A percentile compares a stretch with the other conserved stretches of the same genome.
These are phyloP conservation scores for Aspergillus asperescens DNA, from an alignment of 495 filamentous ascomycete species.

Conservation along the genomic window DNA sequence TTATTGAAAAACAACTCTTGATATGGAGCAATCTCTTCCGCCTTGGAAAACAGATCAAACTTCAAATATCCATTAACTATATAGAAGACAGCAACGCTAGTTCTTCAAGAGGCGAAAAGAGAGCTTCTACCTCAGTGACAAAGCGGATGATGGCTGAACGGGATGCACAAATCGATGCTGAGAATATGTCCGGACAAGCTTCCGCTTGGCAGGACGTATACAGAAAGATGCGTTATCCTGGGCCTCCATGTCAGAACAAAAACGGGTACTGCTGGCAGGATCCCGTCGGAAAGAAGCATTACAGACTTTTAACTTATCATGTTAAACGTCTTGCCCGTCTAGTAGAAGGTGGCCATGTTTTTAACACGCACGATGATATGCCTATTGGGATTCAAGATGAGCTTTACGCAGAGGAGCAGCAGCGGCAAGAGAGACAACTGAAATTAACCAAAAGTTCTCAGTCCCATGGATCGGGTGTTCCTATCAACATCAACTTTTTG, in stretches of 20 bases:
- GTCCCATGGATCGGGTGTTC: too few species aligned
- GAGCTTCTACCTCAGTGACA: conserved; percentile 18
- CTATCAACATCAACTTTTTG: too few species aligned
- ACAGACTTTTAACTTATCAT: conserved; percentile 26
- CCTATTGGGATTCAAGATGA: too few species aligned
- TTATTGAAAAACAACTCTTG: conserved; percentile 21
- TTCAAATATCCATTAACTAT: conserved; percentile 25
- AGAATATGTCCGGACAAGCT: conserved; percentile 19
- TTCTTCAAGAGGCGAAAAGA: conserved; percentile 19
- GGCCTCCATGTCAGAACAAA: conserved; percentile 19
- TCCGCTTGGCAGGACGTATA: conserved; percentile 28
- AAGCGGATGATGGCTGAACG: conserved; percentile 19
- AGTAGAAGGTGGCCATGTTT: too few species aligned
- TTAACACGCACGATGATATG: too few species aligned
- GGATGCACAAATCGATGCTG: conserved; percentile 22
- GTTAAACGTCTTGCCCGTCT: conserved; percentile 24
- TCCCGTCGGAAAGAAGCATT: conserved; percentile 28
- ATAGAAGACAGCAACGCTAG: neutral
- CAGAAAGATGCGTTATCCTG: conserved; percentile 24
- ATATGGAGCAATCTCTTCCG: conserved; percentile 16
- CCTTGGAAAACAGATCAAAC: conserved; percentile 18
- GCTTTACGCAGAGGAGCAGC: too few species aligned
- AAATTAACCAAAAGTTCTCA: too few species aligned
- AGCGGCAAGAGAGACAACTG: too few species aligned
- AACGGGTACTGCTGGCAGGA: conserved; percentile 31